A percentile compares a stretch with the other conserved stretches of the same genome.
Evolutionary conservation across 805 yeast species (phyloP).

Genomic region (Zygosaccharomyces pseudorouxii): DNA sequence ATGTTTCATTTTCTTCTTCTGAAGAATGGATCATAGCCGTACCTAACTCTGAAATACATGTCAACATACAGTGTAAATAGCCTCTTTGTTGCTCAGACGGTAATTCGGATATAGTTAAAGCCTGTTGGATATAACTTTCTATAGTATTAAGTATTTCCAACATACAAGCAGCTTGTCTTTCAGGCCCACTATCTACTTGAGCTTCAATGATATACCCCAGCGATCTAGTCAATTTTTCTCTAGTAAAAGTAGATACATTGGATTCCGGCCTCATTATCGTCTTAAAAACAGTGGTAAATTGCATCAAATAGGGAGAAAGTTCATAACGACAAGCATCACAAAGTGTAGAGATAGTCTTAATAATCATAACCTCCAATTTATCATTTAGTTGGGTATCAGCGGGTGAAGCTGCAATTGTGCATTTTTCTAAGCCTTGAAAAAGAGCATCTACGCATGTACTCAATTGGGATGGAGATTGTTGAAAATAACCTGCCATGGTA

Average conservation of each 20-base stretch:
- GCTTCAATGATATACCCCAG: slow-evolving; percentile 60
- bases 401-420: slow-evolving; percentile 11
- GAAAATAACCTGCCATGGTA: slow-evolving; percentile 30
- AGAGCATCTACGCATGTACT: slow-evolving; percentile 25
- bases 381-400: slow-evolving; percentile 17
- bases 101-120: slow-evolving; percentile 7
- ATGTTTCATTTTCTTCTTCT: slow-evolving; percentile 31
- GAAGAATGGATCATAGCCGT: slow-evolving; percentile 62
- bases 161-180: slow-evolving; percentile 38
- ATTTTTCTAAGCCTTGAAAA: slow-evolving; percentile 29
- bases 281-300: slow-evolving; percentile 32
- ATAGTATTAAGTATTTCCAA: slow-evolving; percentile 35
- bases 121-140: slow-evolving; percentile 17
- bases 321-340: slow-evolving; percentile 32
- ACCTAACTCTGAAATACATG: slow-evolving; percentile 66
- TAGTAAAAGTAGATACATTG: slow-evolving; percentile 29
- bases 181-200: slow-evolving; percentile 41
- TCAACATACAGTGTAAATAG: slow-evolving; percentile 51
- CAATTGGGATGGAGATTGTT: slow-evolving; percentile 20
- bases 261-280: slow-evolving; percentile 29
- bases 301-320: slow-evolving; percentile 23
- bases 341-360: slow-evolving; percentile 27
- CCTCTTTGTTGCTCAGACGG: slow-evolving; percentile 35
- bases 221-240: slow-evolving; percentile 55
- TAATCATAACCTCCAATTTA: slow-evolving; percentile 28